Evolutionary conservation across 2,329 filamentous ascomycete genomes (phyloP).

Genomic region (Periglandula ipomoeae): DNA sequence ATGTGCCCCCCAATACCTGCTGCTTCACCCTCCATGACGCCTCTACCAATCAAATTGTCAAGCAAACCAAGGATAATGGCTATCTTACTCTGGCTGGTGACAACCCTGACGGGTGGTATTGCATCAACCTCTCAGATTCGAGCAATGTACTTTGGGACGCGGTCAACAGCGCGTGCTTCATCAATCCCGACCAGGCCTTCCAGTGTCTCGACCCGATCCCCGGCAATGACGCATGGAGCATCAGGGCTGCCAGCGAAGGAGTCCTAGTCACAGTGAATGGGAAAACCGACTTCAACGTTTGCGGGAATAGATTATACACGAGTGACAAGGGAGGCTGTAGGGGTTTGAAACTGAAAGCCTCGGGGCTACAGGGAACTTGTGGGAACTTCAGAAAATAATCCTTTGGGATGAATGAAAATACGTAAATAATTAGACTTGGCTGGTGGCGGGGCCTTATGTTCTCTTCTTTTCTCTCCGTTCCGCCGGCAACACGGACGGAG

Average conservation of each 20-base stretch:
- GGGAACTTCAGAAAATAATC: slow-evolving; percentile 1
- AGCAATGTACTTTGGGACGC: slow-evolving; percentile 19
- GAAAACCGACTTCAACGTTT: slow-evolving; percentile 16
- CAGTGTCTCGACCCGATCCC: slow-evolving; percentile 24
- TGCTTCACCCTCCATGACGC: slow-evolving; percentile 23
- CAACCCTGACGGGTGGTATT: slow-evolving; percentile 21
- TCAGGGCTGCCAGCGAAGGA: slow-evolving; percentile 14
- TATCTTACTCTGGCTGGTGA: slow-evolving; percentile 18
- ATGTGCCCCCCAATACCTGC: slow-evolving; percentile 16
- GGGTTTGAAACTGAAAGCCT: slow-evolving; percentile 15
- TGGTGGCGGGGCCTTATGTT: too few relatives aligned
- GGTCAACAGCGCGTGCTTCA: slow-evolving; percentile 23
- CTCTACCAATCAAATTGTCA: slow-evolving; percentile 14
- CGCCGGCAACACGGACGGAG: too few relatives aligned
- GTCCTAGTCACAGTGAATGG: slow-evolving; percentile 18
- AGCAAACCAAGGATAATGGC: slow-evolving; percentile 18
- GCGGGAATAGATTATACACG: slow-evolving; percentile 19
- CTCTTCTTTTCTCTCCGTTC: too few relatives aligned
- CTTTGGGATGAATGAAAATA: neutral
- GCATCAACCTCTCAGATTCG: slow-evolving; percentile 17
- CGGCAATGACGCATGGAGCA: slow-evolving; percentile 19
- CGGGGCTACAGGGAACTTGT: slow-evolving; percentile 19
- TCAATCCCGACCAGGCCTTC: slow-evolving; percentile 16
- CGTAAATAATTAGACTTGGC: too few relatives aligned
- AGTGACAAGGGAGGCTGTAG: slow-evolving; percentile 15